Evolutionary conservation across 106 monocot species (phyloP).

Genomic region (Dendrobium nobile): DNA sequence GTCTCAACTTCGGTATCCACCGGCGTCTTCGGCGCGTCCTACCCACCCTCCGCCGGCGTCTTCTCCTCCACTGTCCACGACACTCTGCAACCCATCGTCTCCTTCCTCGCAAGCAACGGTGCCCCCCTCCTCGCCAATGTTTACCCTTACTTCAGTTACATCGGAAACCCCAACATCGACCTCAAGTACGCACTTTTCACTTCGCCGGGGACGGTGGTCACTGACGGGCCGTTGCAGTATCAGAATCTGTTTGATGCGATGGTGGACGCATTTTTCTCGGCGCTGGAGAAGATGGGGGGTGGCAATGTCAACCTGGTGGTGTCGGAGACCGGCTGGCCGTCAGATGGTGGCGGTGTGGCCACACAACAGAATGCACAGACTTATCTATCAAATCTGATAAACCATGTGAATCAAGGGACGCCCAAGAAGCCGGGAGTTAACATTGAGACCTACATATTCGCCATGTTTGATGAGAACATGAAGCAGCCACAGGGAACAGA

Average conservation of each 20-base stretch:
- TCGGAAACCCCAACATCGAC: not conserved
- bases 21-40: conserved; percentile 6
- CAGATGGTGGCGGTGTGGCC: conserved; percentile 1
- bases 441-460: conserved; percentile 26
- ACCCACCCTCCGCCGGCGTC: conserved; percentile 7
- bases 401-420: conserved; percentile 15
- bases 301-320: conserved; percentile 6
- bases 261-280: conserved; percentile 13
- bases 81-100: not conserved
- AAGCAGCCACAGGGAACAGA: conserved; percentile 9
- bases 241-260: conserved; percentile 14
- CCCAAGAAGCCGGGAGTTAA: conserved; percentile 10
- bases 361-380: conserved; percentile 12
- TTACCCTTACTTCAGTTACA: conserved; percentile 18
- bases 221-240: not conserved
- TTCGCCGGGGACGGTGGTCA: not conserved
- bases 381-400: conserved; percentile 14
- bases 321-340: conserved; percentile 29
- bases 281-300: conserved; percentile 8
- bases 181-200: conserved; percentile 5
- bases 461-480: conserved; percentile 32
- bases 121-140: conserved; percentile 11
- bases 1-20: conserved; percentile 12
- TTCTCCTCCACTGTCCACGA: not conserved
- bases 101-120: not conserved